A percentile compares a stretch with the other conserved stretches of the same genome.
phyloP scores from a whole-genome alignment of 2,329 filamentous ascomycete genomes.

The Cadophora malorum region DNA sequence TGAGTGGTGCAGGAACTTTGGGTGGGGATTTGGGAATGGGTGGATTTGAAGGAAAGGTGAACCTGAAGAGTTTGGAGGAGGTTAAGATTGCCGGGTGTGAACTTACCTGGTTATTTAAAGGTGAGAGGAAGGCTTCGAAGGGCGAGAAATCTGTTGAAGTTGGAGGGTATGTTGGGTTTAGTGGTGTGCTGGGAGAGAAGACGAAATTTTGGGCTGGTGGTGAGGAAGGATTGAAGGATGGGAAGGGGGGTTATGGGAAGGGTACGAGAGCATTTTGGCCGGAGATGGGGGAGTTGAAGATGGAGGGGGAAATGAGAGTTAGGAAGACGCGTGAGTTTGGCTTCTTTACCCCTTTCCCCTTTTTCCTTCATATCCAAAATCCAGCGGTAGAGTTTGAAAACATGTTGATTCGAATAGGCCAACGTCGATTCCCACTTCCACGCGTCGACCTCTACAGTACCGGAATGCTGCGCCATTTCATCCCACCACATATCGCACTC shows the following conservation, averaged over 20 bases:
- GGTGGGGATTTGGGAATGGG: neutral
- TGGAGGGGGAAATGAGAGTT: slow-evolving; percentile 19
- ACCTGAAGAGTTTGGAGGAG: neutral
- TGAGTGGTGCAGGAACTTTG: no score
- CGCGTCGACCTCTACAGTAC: slow-evolving; percentile 16
- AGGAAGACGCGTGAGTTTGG: slow-evolving; percentile 18
- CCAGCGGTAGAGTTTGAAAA: neutral
- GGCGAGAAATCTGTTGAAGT: neutral
- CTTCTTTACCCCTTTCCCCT: no score
- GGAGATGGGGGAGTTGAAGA: slow-evolving; percentile 22
- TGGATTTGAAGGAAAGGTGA: no score
- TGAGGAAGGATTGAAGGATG: slow-evolving; percentile 7
- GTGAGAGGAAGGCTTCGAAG: neutral
- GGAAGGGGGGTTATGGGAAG: neutral
- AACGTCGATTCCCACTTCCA: slow-evolving; percentile 20
- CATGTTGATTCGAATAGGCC: neutral
- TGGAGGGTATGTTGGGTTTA: slow-evolving; percentile 3
- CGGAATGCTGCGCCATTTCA: slow-evolving; percentile 7
- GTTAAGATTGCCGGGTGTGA: slow-evolving; percentile 1
- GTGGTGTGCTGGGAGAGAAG: slow-evolving; percentile 15
- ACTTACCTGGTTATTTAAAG: neutral
- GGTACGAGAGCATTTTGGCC: slow-evolving; percentile 21
- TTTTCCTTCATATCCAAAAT: no score
- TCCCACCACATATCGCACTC: neutral
- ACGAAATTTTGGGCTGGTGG: slow-evolving; percentile 18